A percentile compares a stretch with the other conserved stretches of the same genome.
Evolutionary conservation across 2,329 filamentous ascomycete species (phyloP).

Genomic region (Taxawa tesnikishii): DNA sequence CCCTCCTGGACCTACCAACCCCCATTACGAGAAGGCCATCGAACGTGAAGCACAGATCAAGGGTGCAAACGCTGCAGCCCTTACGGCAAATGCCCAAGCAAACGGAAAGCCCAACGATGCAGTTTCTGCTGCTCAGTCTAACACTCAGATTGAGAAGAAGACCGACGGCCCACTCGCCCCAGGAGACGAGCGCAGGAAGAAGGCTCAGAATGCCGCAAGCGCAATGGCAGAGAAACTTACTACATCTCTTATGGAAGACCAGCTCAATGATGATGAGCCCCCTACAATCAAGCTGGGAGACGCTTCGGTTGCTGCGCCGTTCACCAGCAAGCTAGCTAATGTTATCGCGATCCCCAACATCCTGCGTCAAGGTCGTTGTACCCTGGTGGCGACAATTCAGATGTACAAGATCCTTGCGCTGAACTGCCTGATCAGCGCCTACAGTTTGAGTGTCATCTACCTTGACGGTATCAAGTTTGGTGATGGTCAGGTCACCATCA

Average conservation of each 20-base stretch:
- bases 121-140: constrained; percentile 3
- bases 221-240: constrained; percentile 79
- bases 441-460: constrained; percentile 92
- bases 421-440: constrained; percentile 95
- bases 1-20: constrained; percentile 79
- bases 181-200: constrained; percentile 40
- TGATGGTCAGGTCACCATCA: constrained; percentile 95
- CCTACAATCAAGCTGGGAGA: constrained; percentile 95
- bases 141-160: constrained; percentile 39
- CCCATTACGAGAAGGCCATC: constrained; percentile 87
- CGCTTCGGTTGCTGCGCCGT: constrained; percentile 91
- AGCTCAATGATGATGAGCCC: constrained; percentile 79
- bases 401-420: constrained; percentile 99
- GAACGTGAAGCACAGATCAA: constrained; percentile 52
- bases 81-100: constrained; percentile 27
- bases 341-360: constrained; percentile 97
- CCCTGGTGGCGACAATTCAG: constrained; percentile 93
- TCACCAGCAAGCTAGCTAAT: constrained; percentile 94
- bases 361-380: constrained; percentile 93
- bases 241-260: constrained; percentile 75
- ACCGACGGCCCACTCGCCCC: constrained; percentile 37
- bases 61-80: constrained; percentile 35
- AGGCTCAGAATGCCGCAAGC: constrained; percentile 58
- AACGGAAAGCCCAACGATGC: constrained; percentile 10
- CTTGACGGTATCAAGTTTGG: constrained; percentile 98